phyloP scores from a whole-genome alignment of 2,329 filamentous ascomycete genomes.

The Colletotrichum sp. region DNA sequence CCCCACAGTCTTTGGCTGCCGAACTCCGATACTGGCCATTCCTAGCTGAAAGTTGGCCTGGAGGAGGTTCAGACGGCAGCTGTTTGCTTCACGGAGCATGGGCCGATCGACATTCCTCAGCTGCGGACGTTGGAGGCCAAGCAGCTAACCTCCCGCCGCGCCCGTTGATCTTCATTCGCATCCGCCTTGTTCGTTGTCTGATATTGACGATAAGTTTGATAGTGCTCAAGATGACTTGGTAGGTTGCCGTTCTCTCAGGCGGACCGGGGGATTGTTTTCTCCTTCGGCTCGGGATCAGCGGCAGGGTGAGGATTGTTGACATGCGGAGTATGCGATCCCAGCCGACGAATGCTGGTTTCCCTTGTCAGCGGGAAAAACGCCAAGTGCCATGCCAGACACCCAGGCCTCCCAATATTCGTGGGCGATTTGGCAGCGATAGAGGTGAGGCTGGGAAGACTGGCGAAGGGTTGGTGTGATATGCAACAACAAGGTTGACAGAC shows the following conservation, averaged over 20 bases:
- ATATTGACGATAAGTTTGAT: background rate
- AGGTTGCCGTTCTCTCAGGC: background rate
- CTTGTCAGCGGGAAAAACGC: background rate
- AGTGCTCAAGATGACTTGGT: background rate
- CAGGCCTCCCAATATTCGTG: background rate
- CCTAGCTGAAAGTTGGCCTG: background rate
- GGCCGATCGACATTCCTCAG: background rate
- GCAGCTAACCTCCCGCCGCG: background rate
- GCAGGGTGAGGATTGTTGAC: background rate
- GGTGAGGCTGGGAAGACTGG: background rate
- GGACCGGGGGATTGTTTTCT: background rate
- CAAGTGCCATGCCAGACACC: background rate
- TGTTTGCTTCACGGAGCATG: background rate
- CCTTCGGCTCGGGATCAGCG: background rate
- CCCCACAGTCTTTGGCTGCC: constrained; percentile 10
- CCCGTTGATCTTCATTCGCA: background rate
- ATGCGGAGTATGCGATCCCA: background rate
- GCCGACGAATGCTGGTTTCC: constrained; percentile 1
- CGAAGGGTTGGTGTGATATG: background rate
- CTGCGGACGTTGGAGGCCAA: constrained; percentile 2
- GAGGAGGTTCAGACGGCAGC: background rate
- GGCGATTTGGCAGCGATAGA: background rate
- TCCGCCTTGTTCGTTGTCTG: background rate
- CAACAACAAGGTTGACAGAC: background rate
- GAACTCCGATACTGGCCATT: background rate